A percentile compares a stretch with the other conserved stretches of the same genome.
Conservation (phyloP, 495 filamentous ascomycete species). For the Talaromyces proteolyticus region DNA sequence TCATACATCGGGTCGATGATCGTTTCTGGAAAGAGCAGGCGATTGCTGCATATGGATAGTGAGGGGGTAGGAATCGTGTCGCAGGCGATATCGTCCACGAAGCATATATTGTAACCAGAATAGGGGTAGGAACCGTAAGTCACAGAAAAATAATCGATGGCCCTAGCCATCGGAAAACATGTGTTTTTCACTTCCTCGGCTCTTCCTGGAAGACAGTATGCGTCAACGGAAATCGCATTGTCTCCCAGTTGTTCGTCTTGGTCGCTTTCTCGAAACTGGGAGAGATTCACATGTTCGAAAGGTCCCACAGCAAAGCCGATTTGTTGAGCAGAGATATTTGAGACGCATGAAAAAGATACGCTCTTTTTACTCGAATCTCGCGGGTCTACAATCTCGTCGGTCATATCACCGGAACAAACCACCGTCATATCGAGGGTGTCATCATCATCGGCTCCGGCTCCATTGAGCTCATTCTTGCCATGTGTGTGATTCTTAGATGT, state of each 20-base stretch:
- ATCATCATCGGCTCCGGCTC: conserved; percentile 62
- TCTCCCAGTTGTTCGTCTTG: conserved; percentile 84
- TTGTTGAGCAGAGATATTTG: conserved; percentile 73
- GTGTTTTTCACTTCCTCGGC: conserved; percentile 76
- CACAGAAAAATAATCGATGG: conserved; percentile 80
- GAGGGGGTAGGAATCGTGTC: conserved; percentile 74
- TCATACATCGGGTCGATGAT: conserved; percentile 78
- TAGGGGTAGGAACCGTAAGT: conserved; percentile 85
- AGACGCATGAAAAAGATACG: conserved; percentile 68
- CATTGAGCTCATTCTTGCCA: conserved; percentile 8
- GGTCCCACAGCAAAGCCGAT: conserved; percentile 90
- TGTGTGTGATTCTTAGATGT: conserved; percentile 11
- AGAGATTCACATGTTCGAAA: conserved; percentile 87
- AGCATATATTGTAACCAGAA: conserved; percentile 82
- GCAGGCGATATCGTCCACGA: conserved; percentile 77
- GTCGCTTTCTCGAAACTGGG: conserved; percentile 81
- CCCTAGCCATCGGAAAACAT: conserved; percentile 67
- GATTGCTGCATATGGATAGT: conserved; percentile 80
- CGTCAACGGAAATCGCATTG: conserved; percentile 78
- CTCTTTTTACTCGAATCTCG: conserved; percentile 73
- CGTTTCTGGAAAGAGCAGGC: conserved; percentile 74
- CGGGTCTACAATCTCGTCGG: conserved; percentile 72
- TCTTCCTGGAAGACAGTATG: conserved; percentile 82
- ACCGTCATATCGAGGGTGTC: conserved; percentile 81
- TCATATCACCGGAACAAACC: conserved; percentile 81